phyloP scores from a whole-genome alignment of 441 rosid species.

The Populus hybrid region DNA sequence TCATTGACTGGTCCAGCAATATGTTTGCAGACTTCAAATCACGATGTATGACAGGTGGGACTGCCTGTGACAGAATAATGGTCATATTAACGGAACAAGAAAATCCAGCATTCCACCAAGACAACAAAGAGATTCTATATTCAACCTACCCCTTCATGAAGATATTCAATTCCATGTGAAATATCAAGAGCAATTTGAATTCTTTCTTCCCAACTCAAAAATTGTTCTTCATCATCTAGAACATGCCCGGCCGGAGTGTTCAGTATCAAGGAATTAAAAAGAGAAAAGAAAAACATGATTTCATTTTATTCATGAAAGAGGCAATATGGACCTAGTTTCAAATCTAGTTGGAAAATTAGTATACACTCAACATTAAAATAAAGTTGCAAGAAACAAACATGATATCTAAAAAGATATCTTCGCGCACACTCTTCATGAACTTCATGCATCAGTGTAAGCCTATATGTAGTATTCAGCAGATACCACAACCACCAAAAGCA shows the following conservation, averaged over 20 bases:
- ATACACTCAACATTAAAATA: not conserved
- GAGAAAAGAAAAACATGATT: no score
- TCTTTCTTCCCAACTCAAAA: conserved; percentile 79
- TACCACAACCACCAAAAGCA: not conserved
- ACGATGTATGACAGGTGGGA: conserved; percentile 92
- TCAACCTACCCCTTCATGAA: conserved; percentile 87
- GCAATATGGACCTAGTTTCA: not conserved
- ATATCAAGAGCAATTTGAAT: conserved; percentile 85
- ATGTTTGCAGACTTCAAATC: conserved; percentile 95
- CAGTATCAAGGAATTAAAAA: not conserved
- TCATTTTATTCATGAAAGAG: not conserved
- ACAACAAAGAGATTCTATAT: conserved; percentile 7
- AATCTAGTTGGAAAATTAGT: not conserved
- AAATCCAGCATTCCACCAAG: not conserved
- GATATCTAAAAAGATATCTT: not conserved
- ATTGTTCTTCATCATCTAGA: conserved; percentile 47
- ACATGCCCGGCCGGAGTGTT: conserved; percentile 14
- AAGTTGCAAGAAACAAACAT: not conserved
- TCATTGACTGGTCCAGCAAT: conserved; percentile 80
- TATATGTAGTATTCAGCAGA: not conserved
- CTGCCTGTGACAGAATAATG: conserved; percentile 58
- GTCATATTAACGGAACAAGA: not conserved
- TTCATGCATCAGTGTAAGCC: not conserved
- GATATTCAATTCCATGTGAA: conserved; percentile 95
- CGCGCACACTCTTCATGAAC: not conserved